Conservation (phyloP, 2,329 filamentous ascomycete genomes). For the Harringtonia aguacate region DNA sequence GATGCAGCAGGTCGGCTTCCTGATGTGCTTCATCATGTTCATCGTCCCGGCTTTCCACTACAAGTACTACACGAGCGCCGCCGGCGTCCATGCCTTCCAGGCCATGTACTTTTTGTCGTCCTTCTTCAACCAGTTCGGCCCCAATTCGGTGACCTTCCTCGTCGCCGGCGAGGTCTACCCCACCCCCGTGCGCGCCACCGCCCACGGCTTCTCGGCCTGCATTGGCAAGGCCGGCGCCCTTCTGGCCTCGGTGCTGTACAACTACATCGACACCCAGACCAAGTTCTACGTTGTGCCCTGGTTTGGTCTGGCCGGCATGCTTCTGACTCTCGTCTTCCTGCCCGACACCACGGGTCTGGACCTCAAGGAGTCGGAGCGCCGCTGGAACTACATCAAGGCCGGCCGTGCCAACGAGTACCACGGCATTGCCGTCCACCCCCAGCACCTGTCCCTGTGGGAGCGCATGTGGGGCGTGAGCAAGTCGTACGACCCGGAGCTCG, state of each 20-base stretch:
- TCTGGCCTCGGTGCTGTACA: slow-evolving; percentile 79
- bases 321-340: slow-evolving; percentile 76
- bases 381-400: slow-evolving; percentile 77
- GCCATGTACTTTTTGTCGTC: slow-evolving; percentile 97
- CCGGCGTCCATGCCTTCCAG: slow-evolving; percentile 80
- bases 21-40: slow-evolving; percentile 90
- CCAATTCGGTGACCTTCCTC: slow-evolving; percentile 93
- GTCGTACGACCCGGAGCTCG: slow-evolving; percentile 69
- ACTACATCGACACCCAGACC: slow-evolving; percentile 76
- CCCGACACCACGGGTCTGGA: slow-evolving; percentile 97
- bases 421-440: slow-evolving; percentile 81
- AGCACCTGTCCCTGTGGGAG: slow-evolving; percentile 85
- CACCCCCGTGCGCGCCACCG: slow-evolving; percentile 82
- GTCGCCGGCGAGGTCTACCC: slow-evolving; percentile 95
- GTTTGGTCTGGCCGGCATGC: slow-evolving; percentile 82
- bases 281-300: slow-evolving; percentile 92
- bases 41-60: slow-evolving; percentile 83
- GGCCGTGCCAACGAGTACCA: slow-evolving; percentile 78
- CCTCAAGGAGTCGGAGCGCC: slow-evolving; percentile 91
- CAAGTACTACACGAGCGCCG: slow-evolving; percentile 63
- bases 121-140: slow-evolving; percentile 98
- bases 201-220: slow-evolving; percentile 91
- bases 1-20: slow-evolving; percentile 93
- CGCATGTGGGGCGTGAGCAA: slow-evolving; percentile 67
- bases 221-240: slow-evolving; percentile 83